Evolutionary conservation across 1,284 basidiomycete genomes (phyloP).

Genomic region (Melampsora larici-populina): DNA sequence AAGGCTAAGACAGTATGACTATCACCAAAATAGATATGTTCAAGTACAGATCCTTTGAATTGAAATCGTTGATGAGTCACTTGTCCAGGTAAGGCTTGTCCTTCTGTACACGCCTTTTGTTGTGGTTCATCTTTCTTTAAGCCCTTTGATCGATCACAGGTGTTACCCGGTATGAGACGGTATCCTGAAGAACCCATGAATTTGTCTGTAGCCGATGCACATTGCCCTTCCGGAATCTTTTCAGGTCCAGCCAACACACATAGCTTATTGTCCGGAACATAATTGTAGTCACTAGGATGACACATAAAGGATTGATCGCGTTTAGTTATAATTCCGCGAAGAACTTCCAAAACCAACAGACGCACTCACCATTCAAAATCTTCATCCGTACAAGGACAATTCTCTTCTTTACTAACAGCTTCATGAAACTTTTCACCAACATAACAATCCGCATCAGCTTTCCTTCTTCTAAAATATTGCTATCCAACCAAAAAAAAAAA

Average conservation of each 20-base stretch:
- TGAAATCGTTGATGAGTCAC: conserved; percentile 61
- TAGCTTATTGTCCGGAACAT: conserved; percentile 65
- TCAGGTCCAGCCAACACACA: conserved; percentile 82
- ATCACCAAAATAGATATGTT: conserved; percentile 78
- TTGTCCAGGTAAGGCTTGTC: conserved; percentile 53
- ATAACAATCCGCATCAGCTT: conserved; percentile 78
- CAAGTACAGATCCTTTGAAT: conserved; percentile 68
- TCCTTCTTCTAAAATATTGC: conserved; percentile 92
- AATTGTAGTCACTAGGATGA: conserved; percentile 77
- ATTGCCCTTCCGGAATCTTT: conserved; percentile 74
- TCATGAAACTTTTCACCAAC: conserved; percentile 88
- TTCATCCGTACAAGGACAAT: conserved; percentile 75
- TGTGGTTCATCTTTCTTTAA: conserved; percentile 67
- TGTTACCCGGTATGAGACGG: conserved; percentile 87
- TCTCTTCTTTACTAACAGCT: conserved; percentile 74
- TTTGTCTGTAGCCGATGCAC: conserved; percentile 63
- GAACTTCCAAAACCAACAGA: no score
- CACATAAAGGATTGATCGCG: not conserved
- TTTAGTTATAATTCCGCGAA: conserved; percentile 23
- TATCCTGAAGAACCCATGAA: conserved; percentile 89
- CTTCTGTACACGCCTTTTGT: conserved; percentile 67
- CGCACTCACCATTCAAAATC: conserved; percentile 83
- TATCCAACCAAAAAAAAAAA: conserved; percentile 51
- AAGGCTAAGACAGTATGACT: conserved; percentile 79
- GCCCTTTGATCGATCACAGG: conserved; percentile 65